Conservation (phyloP, 225 moss, liverwort and hornwort genomes). For the Neckera pumila region DNA sequence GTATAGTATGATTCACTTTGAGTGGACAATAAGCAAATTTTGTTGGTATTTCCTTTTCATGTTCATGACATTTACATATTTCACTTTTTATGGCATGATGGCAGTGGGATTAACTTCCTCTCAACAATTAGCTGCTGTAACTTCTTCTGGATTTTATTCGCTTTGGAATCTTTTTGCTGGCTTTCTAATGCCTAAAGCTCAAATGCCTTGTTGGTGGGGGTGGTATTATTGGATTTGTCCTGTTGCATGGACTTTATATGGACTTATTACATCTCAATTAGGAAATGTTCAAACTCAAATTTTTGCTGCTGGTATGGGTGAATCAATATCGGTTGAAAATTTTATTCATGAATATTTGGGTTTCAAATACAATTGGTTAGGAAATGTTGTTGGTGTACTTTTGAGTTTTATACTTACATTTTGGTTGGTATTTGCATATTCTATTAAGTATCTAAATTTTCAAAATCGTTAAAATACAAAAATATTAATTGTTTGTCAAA, state of each 20-base stretch:
- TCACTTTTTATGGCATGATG: conserved; percentile 36
- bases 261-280: conserved; percentile 32
- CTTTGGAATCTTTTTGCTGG: conserved; percentile 40
- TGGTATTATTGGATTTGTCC: conserved; percentile 42
- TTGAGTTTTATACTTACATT: conserved; percentile 12
- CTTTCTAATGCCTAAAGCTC: conserved; percentile 25
- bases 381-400: conserved; percentile 8
- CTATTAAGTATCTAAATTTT: conserved; percentile 27
- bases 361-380: conserved; percentile 13
- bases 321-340: not conserved
- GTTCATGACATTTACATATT: conserved; percentile 32
- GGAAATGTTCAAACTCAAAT: conserved; percentile 7
- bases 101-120: conserved; percentile 24
- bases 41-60: conserved; percentile 35
- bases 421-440: conserved; percentile 26
- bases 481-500: not conserved
- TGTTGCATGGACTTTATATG: conserved; percentile 35
- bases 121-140: conserved; percentile 18
- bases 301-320: not conserved
- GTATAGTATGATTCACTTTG: conserved; percentile 38
- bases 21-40: conserved; percentile 12
- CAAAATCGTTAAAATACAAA: conserved; percentile 4
- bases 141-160: conserved; percentile 26
- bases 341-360: conserved; percentile 23
- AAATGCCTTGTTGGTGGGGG: conserved; percentile 36